Evolutionary conservation across 805 yeast species (phyloP), one percentile per base, ranked within the genome.

Genomic region (Metschnikowia lochheadii): DNA sequence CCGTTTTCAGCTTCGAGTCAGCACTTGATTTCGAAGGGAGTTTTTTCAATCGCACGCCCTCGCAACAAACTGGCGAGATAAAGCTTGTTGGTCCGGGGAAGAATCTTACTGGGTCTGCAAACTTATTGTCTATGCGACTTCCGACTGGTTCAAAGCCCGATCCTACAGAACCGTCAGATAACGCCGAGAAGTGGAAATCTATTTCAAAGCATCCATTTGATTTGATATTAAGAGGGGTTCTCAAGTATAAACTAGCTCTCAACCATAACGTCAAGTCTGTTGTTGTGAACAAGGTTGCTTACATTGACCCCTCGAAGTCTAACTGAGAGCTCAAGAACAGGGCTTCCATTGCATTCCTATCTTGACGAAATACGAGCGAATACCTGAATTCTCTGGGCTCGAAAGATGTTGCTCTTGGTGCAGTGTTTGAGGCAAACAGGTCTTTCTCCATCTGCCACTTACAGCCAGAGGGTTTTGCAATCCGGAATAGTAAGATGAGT

Each of bases 161-260:
- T 6, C 32, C 35, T n/a, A 13, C 37, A n/a, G 40, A 32, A 21
- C 41, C 46, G 7, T 70, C 70, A 1, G 78, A 73, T 53, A 73
- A 73, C 49, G 67, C 75, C 2, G 66, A 78, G 48, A 83, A 83
- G 61, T 91, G 98, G 98, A 79, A 80, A 46, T 72, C 74, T 11
- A 80, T 92, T 11, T 82, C 85, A 10, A 79, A 81, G 53, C 80
- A 87, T 62, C 96, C 96, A 11, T 92, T 91, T 65, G 96, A 89
- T 53, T 71, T 92, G 56, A 86, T 89, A 18, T 76, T 92, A 3
- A 75, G 96, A 45, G 98, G 98, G 1, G 82, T 84, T 20, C 76
- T 92, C 63, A 82, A 80, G 60, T 92, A 92, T 66, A 80, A 79
- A 45, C 72, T 90, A 48, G 94, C 96, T 1, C 73, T 91, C 55